Evolutionary conservation across 2,329 filamentous ascomycete genomes (phyloP), one percentile per base, ranked within the genome.

Genomic region (Fusarium subtropicale): DNA sequence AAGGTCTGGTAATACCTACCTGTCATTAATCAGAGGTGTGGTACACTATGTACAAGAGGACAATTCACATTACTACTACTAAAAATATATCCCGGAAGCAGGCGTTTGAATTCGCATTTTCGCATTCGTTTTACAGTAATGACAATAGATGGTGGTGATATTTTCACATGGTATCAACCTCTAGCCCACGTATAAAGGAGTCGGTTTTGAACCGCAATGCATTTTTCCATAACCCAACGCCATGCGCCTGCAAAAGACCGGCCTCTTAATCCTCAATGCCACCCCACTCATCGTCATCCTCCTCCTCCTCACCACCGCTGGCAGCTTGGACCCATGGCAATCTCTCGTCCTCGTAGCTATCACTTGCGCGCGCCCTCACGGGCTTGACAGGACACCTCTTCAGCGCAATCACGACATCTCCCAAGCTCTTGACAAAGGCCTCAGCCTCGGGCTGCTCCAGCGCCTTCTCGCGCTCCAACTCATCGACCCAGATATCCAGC

Each of bases 401-500:
- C 75, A 93, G 78, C 48, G 76, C 82, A 77, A 86, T 83, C 33
- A 92, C 82, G 34, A 90, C 81, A 64, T 79, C 78, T 28, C 89
- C 81, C 54, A 92, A 66, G 33, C 75, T 77, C 58, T 84, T 81
- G 26, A 91, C 73, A 39, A 91, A 88, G 41, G 81, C 80, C 47
- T 78, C 79, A 22, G 79, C 81, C 31, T 74, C 74, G 7, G 77
- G 48, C 11, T 73, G 69, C 18, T 81, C 79, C 24, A 89, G 71
- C 36, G 87, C 83, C 55, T 89, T 87, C 34, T 89, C 87, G 76
- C 90, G 90, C 79, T 94, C 92, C 74, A 94, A 80, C 84, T 97
- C 94, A 78, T 98, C 96, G 11, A 97, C 87, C 88, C 92, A 98
- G 56, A 98, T 87, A 81, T 99, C 96, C 68, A 97, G 80, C 16